These are phyloP conservation scores for Calvatia gigantea DNA, from an alignment of 768 basidiomycete species.

Conservation along the genomic window DNA sequence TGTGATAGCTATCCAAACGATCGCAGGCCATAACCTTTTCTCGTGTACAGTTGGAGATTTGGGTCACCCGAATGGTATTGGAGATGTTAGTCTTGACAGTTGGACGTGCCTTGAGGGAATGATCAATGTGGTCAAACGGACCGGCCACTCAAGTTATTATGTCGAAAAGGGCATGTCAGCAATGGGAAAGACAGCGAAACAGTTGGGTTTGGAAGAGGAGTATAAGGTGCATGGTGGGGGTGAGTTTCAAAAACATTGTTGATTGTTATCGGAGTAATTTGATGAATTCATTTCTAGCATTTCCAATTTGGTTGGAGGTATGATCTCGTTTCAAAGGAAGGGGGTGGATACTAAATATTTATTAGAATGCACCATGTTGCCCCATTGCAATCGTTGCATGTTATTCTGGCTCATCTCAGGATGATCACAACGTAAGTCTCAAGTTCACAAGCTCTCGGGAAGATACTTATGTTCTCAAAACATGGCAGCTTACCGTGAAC, in stretches of 20 bases:
- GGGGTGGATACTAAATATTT: background rate
- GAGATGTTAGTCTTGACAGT: conserved; percentile 78
- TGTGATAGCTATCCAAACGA: conserved; percentile 75
- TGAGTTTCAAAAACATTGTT: conserved; percentile 32
- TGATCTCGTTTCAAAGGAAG: conserved; percentile 9
- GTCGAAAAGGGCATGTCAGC: conserved; percentile 86
- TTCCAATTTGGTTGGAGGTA: conserved; percentile 84
- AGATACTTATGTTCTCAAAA: background rate
- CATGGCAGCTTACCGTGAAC: conserved; percentile 53
- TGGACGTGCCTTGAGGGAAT: conserved; percentile 79
- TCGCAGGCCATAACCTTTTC: conserved; percentile 76
- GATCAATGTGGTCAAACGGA: conserved; percentile 73
- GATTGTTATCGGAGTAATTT: background rate
- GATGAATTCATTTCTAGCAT: conserved; percentile 44
- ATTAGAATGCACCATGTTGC: conserved; percentile 76
- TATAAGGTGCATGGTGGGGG: conserved; percentile 73
- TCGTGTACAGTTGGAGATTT: conserved; percentile 83
- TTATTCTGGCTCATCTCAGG: conserved; percentile 78
- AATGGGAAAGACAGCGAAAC: conserved; percentile 73
- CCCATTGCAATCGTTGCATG: conserved; percentile 77
- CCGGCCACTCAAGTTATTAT: conserved; percentile 83
- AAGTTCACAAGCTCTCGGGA: background rate
- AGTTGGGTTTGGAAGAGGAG: conserved; percentile 67
- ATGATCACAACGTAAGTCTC: conserved; percentile 68
- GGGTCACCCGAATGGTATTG: conserved; percentile 59